Evolutionary conservation across 352 stramenopile genomes (phyloP), one percentile per base, ranked within the genome.

Genomic region (Pythium monospermum): DNA sequence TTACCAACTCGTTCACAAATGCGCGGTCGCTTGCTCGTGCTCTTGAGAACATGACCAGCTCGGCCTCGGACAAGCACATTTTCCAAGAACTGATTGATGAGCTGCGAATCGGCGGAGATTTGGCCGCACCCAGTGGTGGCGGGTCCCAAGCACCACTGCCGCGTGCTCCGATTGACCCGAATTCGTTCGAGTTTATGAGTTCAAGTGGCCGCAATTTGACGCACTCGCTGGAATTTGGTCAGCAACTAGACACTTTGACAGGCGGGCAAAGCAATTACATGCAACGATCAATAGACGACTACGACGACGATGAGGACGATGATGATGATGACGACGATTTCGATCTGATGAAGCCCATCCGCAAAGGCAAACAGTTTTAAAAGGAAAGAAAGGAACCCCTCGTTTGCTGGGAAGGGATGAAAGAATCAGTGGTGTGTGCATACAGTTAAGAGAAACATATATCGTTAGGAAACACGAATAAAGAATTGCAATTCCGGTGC

Each of bases 81-180:
- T 86, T 87, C 41, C 73, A 85, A 33, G 74, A 66, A 1, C 56
- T 90, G 7, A 83, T 87, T 37, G 73, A 87, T 23, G 53, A 64
- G 43, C 49, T 71, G 2, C 54, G 58, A 38, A 55, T 57, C 5
- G 44, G 51, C 15, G 51, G 64, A 26, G 55, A 46, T n/a, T 46
- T 13, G 8, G 55, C 42, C 25, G 30, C 38, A 10, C 22, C 25
- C 6, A 15, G 16, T n/a, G 30, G 40, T 35, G 27, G 68, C 8
- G n/a, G n/a, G n/a, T n/a, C n/a, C n/a, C 42, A 16, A 59, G 51
- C 27, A 35, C 51, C 35, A n/a, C 30, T 35, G 30, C 32, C 44
- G 18, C 67, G 31, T 68, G 48, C 16, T 61, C 49, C 46, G 69
- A 45, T 39, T n/a, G 56, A 64, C 22, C 48, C 49, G 16, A 64